Conservation (phyloP, 345 rosid species). For the Melaleuca quinquenervia region DNA sequence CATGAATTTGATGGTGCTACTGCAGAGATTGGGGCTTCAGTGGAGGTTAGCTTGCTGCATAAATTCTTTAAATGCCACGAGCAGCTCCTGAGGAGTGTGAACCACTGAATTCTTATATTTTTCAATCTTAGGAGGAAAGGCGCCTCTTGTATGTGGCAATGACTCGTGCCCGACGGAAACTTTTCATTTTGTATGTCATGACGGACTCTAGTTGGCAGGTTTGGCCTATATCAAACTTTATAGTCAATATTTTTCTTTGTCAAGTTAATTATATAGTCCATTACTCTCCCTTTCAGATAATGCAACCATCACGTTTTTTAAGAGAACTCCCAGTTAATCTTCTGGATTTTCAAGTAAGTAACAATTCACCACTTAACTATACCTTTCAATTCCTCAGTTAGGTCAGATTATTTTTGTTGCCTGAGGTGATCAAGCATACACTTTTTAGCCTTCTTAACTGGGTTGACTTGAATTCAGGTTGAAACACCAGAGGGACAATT, state of each 20-base stretch:
- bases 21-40: slow-evolving; percentile 36
- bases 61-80: not conserved
- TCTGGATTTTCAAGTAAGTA: slow-evolving; percentile 49
- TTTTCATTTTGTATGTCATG: slow-evolving; percentile 63
- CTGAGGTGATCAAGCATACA: not conserved
- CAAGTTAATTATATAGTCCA: not conserved
- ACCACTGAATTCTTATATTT: not conserved
- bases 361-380: not conserved
- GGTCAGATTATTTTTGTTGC: not conserved
- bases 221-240: slow-evolving; percentile 6
- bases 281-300: slow-evolving; percentile 37
- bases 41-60: slow-evolving; percentile 48
- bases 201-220: slow-evolving; percentile 98
- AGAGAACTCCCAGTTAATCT: slow-evolving; percentile 84
- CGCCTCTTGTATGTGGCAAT: slow-evolving; percentile 89
- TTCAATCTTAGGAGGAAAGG: slow-evolving; percentile 65
- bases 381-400: not conserved
- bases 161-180: slow-evolving; percentile 88
- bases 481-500: not conserved
- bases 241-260: not conserved
- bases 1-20: slow-evolving; percentile 51
- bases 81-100: not conserved
- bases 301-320: slow-evolving; percentile 90
- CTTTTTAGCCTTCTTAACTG: not conserved
- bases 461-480: not conserved